Percentiles rank a stretch among this genome's conserved stretches.
Evolutionary conservation across 495 filamentous ascomycete genomes (phyloP).

Genomic region (Penicillium flavigenum): DNA sequence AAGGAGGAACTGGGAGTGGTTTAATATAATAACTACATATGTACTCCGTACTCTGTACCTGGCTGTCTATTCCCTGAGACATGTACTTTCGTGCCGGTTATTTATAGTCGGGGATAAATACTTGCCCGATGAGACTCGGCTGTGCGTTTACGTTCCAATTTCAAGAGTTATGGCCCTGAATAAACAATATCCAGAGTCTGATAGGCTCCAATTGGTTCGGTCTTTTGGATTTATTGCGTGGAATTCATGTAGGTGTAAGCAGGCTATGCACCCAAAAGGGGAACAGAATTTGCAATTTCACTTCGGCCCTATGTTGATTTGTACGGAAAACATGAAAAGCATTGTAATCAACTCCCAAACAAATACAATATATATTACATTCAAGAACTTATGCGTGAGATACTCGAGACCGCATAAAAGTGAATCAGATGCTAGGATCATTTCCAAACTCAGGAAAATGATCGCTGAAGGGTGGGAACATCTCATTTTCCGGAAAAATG

Average conservation of each 20-base stretch:
- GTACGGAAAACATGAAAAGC: too few relatives aligned
- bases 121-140: too few relatives aligned
- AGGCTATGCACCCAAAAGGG: neutral
- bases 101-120: neutral
- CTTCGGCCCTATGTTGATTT: neutral
- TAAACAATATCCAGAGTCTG: neutral
- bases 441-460: neutral
- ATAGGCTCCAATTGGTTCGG: neutral
- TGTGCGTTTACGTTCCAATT: neutral
- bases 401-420: neutral
- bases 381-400: neutral
- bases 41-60: too few relatives aligned
- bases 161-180: neutral
- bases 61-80: neutral
- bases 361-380: neutral
- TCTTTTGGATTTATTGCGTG: neutral
- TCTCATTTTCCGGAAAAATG: neutral
- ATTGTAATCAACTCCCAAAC: neutral
- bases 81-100: neutral
- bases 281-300: neutral
- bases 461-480: neutral
- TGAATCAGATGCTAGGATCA: neutral
- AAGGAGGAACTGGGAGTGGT: neutral
- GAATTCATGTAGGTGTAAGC: neutral
- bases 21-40: neutral